Base-by-base conservation (phyloP, 495 filamentous ascomycete species). In the Daldinia grandis region DNA sequence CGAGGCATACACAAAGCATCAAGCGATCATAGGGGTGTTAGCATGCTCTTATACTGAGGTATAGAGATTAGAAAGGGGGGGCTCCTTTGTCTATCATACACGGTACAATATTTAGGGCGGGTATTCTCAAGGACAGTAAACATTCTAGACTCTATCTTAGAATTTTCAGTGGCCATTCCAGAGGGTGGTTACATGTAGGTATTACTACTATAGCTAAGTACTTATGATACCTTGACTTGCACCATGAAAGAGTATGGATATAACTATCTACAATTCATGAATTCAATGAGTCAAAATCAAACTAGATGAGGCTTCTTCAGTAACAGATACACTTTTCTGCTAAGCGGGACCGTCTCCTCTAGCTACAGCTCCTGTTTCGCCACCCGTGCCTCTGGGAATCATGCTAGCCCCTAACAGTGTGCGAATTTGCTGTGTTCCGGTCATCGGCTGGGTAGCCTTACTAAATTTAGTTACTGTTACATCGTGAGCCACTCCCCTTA, bases 401-500 rank as follows among this genome's bases (percentile, higher is more conserved):
- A 14, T 30, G 25, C 17, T 25, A 28, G 15, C 5, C 12, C 5
- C 12, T n/a, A 25, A 17, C 17, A 8, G 15, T 17, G 21, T 7
- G 33, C 27, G 33, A 0, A 12, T 3, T 1, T 53, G 30, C 9
- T 17, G 15, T 7, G 2, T 24, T 47, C 10, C 31, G 5, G 19
- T 31, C 4, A 58, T 42, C n/a, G 42, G 59, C 17, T 68, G 42
- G 5, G 25, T 58, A 7, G 66, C 66, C 58, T 58, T 68, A 25
- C 63, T 42, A 17, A 62, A 53, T n/a, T 63, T 3, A 19, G 53
- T 63, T 42, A 68, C 50, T 68, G 58, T 56, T 33, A 58, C 12
- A 58, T 68, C 40, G 44, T n/a, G 42, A 15, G 51, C 40, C 59
- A 68, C 57, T 24, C 19, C 38, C 17, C 25, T 62, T 27, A 63